phyloP scores from a whole-genome alignment of 192 early-diverging fungal genomes.

The Geosiphon pyriformis region DNA sequence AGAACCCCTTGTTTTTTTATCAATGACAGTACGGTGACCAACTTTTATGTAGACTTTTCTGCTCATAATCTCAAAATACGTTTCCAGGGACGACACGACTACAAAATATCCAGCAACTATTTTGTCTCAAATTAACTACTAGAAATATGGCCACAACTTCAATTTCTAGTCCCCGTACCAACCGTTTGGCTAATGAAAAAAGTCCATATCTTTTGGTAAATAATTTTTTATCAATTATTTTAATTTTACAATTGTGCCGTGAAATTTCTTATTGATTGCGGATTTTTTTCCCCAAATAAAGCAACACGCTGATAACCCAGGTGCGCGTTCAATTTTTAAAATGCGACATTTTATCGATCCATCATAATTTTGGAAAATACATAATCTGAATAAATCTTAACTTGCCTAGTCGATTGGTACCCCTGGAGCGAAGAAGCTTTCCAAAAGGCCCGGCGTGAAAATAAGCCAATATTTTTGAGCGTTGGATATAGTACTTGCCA shows the following conservation, averaged over 20 bases:
- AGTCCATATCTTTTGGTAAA: conserved; percentile 54
- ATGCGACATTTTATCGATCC: too few relatives aligned
- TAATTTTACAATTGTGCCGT: neutral
- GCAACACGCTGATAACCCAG: conserved; percentile 27
- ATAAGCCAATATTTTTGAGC: conserved; percentile 59
- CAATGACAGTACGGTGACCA: too few relatives aligned
- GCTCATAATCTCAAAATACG: too few relatives aligned
- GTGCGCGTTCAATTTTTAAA: neutral
- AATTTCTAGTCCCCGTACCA: neutral
- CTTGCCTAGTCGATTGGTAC: conserved; percentile 52
- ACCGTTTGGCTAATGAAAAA: conserved; percentile 35
- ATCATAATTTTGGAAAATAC: neutral
- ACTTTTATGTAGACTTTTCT: too few relatives aligned
- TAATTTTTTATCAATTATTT: neutral
- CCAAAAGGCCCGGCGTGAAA: conserved; percentile 40
- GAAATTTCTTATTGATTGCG: neutral
- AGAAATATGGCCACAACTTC: neutral
- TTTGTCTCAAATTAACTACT: too few relatives aligned
- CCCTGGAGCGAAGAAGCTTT: conserved; percentile 65
- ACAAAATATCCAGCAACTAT: too few relatives aligned
- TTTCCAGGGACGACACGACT: too few relatives aligned
- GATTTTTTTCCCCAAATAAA: neutral
- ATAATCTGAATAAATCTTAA: neutral
- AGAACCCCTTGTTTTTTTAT: too few relatives aligned
- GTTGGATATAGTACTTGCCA: conserved; percentile 66